These are phyloP conservation scores for Murraya paniculata DNA, from an alignment of 345 rosid genomes.

Conservation along the genomic window DNA sequence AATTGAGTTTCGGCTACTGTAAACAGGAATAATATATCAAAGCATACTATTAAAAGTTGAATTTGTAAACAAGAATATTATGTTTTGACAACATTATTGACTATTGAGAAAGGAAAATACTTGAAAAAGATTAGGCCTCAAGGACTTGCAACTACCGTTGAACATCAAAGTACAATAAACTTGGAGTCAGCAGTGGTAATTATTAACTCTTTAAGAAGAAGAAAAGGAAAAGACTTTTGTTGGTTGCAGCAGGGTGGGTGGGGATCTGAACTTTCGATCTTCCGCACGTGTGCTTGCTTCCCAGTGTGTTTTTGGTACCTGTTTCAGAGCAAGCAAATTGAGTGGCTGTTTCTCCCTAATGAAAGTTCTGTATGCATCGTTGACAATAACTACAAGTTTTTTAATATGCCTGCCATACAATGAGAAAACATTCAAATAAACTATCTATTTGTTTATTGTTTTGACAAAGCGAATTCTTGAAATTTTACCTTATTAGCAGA, in stretches of 20 bases:
- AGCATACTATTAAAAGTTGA: not conserved
- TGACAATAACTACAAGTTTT: not conserved
- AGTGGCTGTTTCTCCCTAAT: no score
- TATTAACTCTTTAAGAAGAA: slow-evolving; percentile 10
- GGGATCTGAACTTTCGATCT: no score
- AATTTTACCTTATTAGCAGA: slow-evolving; percentile 18
- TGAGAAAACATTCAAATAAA: not conserved
- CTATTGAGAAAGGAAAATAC: not conserved
- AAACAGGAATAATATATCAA: not conserved
- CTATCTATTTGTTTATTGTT: not conserved
- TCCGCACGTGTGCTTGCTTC: not conserved
- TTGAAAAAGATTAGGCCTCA: not conserved
- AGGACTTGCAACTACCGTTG: not conserved
- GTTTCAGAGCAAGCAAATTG: not conserved
- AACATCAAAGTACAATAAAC: not conserved
- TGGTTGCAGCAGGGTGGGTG: not conserved
- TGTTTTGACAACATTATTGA: not conserved
- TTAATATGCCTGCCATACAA: not conserved
- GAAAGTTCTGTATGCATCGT: not conserved
- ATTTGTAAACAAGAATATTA: not conserved
- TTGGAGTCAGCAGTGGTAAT: not conserved
- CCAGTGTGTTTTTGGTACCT: not conserved
- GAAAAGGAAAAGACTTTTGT: slow-evolving; percentile 11
- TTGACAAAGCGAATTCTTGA: not conserved
- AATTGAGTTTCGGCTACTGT: not conserved